Conservation (phyloP, 1,284 basidiomycete genomes). For the Anthracocystis walkeri region DNA sequence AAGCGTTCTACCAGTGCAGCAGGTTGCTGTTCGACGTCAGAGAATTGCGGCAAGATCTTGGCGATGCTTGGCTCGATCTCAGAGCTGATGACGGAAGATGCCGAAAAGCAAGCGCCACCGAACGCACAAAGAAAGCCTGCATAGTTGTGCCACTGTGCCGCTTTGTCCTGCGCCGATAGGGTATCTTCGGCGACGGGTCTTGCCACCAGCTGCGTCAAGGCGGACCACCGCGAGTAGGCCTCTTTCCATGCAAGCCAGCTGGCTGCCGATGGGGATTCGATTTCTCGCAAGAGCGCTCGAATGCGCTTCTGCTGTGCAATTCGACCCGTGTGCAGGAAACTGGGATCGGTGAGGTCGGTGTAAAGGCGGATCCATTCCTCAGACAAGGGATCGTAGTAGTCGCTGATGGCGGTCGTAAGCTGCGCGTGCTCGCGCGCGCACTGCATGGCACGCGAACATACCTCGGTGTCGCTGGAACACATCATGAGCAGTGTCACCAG, state of each 20-base stretch:
- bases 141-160: slow-evolving; percentile 83
- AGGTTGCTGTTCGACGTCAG: slow-evolving; percentile 36
- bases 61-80: slow-evolving; percentile 30
- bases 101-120: slow-evolving; percentile 75
- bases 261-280: slow-evolving; percentile 76
- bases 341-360: slow-evolving; percentile 48
- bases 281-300: slow-evolving; percentile 77
- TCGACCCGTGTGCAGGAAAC: slow-evolving; percentile 72
- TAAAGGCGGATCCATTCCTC: slow-evolving; percentile 54
- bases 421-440: slow-evolving; percentile 37
- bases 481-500: slow-evolving; percentile 54
- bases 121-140: slow-evolving; percentile 83
- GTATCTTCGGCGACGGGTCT: slow-evolving; percentile 76
- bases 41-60: slow-evolving; percentile 34
- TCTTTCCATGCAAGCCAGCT: slow-evolving; percentile 84
- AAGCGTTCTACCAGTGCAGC: slow-evolving; percentile 55
- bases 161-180: slow-evolving; percentile 55
- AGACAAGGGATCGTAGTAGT: slow-evolving; percentile 35
- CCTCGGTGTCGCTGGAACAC: slow-evolving; percentile 62
- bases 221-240: slow-evolving; percentile 78
- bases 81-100: slow-evolving; percentile 20
- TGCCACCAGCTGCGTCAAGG: slow-evolving; percentile 69
- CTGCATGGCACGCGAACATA: slow-evolving; percentile 59
- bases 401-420: slow-evolving; percentile 16
- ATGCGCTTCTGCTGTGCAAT: slow-evolving; percentile 84